Evolutionary conservation across 2,329 filamentous ascomycete genomes (phyloP), one percentile per base, ranked within the genome.

Genomic region (Arachnomyces sp.): DNA sequence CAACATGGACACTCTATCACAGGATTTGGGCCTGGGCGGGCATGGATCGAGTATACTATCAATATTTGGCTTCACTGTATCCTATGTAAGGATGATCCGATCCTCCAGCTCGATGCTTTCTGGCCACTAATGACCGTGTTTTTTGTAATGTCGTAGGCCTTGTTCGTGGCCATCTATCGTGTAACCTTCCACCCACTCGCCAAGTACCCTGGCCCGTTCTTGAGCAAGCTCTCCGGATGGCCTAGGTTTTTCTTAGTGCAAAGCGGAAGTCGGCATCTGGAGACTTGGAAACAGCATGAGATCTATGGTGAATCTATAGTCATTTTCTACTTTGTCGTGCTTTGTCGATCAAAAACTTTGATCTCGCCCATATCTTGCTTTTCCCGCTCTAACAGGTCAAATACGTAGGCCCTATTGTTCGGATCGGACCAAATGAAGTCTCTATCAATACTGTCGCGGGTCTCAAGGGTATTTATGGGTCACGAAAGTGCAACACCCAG

Each of bases 381-480:
- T 16, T n/a, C 29, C 11, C n/a, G n/a, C n/a, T n/a, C n/a, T 29
- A 17, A 30, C 16, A 13, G n/a, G 11, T 3, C 12, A 6, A 11
- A 29, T 25, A 11, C 6, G 17, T 17, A 49, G 46, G 46, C n/a
- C 66, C 70, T n/a, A 60, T 79, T 37, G 82, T 90, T n/a, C 82
- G 86, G 18, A 84, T 82, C 49, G 83, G 82, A 0, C 86, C 86
- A 33, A 86, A 87, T 60, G 77, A 76, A 44, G 66, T 94, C 31
- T 85, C 81, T 1, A 77, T 93, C 66, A 90, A 92, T 69, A 81
- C 78, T 40, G 74, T 74, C 45, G 72, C 73, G 6, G 81, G 82
- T 1, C 67, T 85, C 43, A 77, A 77, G 57, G 73, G 78, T 13
- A 81, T 83, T 45, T 47, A 49, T 34, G 36, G 36, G 7, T 40